Evolutionary conservation across 140 eudicot species (phyloP).

Genomic region (Ambrosia hybrid): DNA sequence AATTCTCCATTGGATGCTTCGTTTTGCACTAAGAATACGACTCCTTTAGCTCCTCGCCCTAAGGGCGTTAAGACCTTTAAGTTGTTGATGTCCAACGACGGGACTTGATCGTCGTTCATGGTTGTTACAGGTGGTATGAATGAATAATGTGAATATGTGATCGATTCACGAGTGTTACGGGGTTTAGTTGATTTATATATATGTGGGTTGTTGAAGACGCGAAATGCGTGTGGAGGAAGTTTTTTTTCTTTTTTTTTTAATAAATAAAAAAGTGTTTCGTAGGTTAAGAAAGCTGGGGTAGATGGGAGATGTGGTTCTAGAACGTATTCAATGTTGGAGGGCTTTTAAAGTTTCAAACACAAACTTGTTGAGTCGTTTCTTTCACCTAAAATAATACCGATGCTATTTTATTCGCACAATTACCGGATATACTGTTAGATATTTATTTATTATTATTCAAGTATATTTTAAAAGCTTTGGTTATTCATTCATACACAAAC

Average conservation of each 20-base stretch:
- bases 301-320: too few species aligned
- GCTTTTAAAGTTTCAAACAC: not conserved
- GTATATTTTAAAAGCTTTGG: too few species aligned
- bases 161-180: constrained; percentile 6
- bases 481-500: too few species aligned
- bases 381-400: too few species aligned
- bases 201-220: constrained; percentile 16
- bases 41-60: constrained; percentile 98
- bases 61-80: constrained; percentile 55
- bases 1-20: constrained; percentile 38
- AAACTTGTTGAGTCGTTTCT: too few species aligned
- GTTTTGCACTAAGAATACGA: constrained; percentile 62
- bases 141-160: too few species aligned
- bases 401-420: too few species aligned
- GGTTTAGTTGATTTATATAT: constrained; percentile 4
- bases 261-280: not conserved
- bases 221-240: constrained; percentile 29
- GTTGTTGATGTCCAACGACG: constrained; percentile 36
- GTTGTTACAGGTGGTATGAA: not conserved
- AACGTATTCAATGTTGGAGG: too few species aligned
- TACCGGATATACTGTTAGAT: too few species aligned
- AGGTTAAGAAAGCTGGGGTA: not conserved
- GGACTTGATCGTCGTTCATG: constrained; percentile 44
- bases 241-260: not conserved
- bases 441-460: too few species aligned